Evolutionary conservation across 148 eudicot species (phyloP).

Genomic region (Fagopyrum esculentum): DNA sequence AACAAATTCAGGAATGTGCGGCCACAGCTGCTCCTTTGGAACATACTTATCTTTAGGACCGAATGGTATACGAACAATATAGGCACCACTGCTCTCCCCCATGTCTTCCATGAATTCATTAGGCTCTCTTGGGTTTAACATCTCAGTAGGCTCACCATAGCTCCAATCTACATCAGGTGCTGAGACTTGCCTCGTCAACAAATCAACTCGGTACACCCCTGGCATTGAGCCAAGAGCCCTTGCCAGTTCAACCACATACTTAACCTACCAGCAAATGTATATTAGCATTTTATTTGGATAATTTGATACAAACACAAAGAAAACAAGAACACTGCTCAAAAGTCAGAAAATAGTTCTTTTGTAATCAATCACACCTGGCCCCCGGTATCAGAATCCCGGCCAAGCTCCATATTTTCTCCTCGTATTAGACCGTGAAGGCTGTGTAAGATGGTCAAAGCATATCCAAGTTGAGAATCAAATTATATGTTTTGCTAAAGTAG

Average conservation of each 20-base stretch:
- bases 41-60: conserved; percentile 72
- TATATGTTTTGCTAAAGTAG: too few species aligned
- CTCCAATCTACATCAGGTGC: conserved; percentile 69
- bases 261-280: conserved; percentile 39
- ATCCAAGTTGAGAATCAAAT: too few species aligned
- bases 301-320: background rate
- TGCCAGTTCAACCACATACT: conserved; percentile 90
- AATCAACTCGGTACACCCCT: conserved; percentile 82
- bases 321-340: background rate
- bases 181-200: conserved; percentile 76
- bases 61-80: conserved; percentile 81
- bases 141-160: conserved; percentile 86
- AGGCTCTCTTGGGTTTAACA: conserved; percentile 44
- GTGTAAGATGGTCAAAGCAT: conserved; percentile 15
- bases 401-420: conserved; percentile 95
- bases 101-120: conserved; percentile 25
- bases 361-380: conserved; percentile 60
- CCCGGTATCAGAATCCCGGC: conserved; percentile 94
- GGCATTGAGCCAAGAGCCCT: conserved; percentile 70
- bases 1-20: conserved; percentile 77
- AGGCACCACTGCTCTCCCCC: conserved; percentile 71
- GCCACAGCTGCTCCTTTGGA: conserved; percentile 80
- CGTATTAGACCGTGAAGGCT: conserved; percentile 93
- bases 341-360: background rate
- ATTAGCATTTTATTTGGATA: background rate